Evolutionary conservation across 805 yeast genomes (phyloP).

Genomic region (Candida argentea): DNA sequence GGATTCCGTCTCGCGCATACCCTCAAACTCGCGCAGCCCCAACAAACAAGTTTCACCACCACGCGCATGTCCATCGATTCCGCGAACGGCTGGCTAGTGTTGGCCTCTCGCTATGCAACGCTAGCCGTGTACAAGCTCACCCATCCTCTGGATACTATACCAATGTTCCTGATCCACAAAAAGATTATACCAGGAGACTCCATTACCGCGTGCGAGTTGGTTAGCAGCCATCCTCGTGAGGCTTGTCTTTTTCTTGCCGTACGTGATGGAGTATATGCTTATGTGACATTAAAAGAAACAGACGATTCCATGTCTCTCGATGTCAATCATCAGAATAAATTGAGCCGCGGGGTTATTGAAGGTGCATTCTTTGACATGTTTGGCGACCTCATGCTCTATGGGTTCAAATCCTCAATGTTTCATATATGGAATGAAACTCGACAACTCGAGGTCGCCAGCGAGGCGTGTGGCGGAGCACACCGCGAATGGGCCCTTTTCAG

Average conservation of each 20-base stretch:
- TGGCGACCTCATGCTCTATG: conserved; percentile 53
- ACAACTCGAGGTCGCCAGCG: conserved; percentile 59
- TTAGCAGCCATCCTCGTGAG: conserved; percentile 15
- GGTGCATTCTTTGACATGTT: conserved; percentile 45
- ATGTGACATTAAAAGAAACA: conserved; percentile 14
- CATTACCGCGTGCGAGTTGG: conserved; percentile 41
- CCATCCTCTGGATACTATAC: conserved; percentile 7
- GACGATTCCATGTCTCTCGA: conserved; percentile 7
- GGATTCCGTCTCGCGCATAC: conserved; percentile 17
- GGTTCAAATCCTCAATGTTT: conserved; percentile 73
- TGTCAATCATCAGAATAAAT: conserved; percentile 46
- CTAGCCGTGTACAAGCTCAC: conserved; percentile 41
- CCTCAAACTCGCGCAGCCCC: conserved; percentile 26
- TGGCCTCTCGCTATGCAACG: conserved; percentile 69
- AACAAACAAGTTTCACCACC: conserved; percentile 40
- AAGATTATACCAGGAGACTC: conserved; percentile 60
- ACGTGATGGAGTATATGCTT: conserved; percentile 57
- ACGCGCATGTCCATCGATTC: conserved; percentile 44
- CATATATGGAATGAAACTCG: conserved; percentile 75
- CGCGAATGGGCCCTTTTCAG: conserved; percentile 60
- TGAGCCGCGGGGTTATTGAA: conserved; percentile 72
- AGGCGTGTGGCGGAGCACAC: conserved; percentile 86
- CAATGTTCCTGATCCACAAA: conserved; percentile 20
- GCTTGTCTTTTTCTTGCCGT: conserved; percentile 38
- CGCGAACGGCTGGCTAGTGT: conserved; percentile 30